Base-by-base conservation (phyloP, 1,284 basidiomycete species). In the Fomitiporia mediterranea region DNA sequence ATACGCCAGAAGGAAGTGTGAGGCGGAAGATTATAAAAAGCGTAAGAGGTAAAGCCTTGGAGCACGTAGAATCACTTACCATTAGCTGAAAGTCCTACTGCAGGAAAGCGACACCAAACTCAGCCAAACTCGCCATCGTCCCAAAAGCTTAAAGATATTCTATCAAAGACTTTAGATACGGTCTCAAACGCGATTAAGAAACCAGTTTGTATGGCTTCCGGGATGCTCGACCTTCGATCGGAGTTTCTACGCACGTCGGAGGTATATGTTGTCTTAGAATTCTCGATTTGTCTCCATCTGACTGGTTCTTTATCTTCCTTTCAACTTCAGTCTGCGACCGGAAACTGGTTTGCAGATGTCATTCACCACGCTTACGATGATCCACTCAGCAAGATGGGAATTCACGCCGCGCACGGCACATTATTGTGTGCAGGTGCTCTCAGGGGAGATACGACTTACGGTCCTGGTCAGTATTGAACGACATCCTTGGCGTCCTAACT, bases 301-400 rank as follows among this genome's bases (percentile, higher is more conserved):
- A 51, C n/a, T 39, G 44, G 53, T 19, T 37, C 4, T 39, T 49
- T n/a, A 35, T 5, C 27, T 44, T 44, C 42, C 23, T 27, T 49
- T 17, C 43, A 21, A 11, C 11, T 4, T 15, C 70, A 96, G 83
- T 86, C 86, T 11, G 86, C 87, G 0, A 75, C 86, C 7, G 87
- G 84, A n/a, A 91, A 96, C 67, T 93, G 91, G 86, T 84, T 94
- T 56, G 88, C 91, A 0, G 94, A 96, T 68, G 84, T 95, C 32
- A 69, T 94, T 30, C 75, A 89, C 59, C 88, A 94, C 66, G 82
- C 89, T 0, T 96, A 94, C 64, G 92, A 94, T 59, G 91, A 93
- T 64, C 81, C 82, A 3, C 70, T 88, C 52, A 78, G 75, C 51
- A 69, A 83, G 63, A 79, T 83, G 63, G 81, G 73, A 19, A 75